Base-by-base conservation (phyloP, 192 early-diverging fungal species). In the Coemansia sp. region DNA sequence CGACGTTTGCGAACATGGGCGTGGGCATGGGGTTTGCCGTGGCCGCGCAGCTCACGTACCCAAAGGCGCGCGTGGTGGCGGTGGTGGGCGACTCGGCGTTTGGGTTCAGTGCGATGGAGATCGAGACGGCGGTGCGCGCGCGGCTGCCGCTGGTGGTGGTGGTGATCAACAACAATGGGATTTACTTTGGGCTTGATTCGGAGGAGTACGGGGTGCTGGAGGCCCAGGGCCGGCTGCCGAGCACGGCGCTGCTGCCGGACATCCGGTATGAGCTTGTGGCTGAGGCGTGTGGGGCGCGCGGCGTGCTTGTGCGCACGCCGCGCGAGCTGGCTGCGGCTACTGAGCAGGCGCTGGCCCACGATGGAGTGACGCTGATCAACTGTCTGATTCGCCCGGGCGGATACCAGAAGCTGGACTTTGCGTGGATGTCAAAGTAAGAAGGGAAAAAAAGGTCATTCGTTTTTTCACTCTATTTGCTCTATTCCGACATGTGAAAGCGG, bases 131-230 rank as follows among this genome's bases (percentile, higher is more conserved):
- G 4, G 70, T 80, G 17, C 71, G 87, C 39, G 60, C 72, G 8
- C 67, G 73, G 8, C 55, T 88, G 36, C 82, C 86, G n/a, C 64
- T 88, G 9, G 17, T 89, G 3, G 75, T 87, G n/a, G 78, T 89
- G 22, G 82, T 89, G 5, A 86, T 89, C 53, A 89, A 89, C 66
- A 89, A 89, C 59, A 87, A 83, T 27, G 87, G 87, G 11, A 88
- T 89, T 11, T 87, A 87, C 60, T 79, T 81, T 70, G 87, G 87
- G 7, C 52, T 88, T 30, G 80, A 82, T 4, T 7, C 59, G 15
- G 49, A 63, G 26, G 64, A 83, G 25, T 89, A 81, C 50, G 61
- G 61, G 7, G 20, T 40, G 10, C 62, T 80, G 1, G 67, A 67
- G 11, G 36, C 41, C 2, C 38, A 52, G 15, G 66, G 71, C 35